Evolutionary conservation across 306 rosid genomes (phyloP), one percentile per base, ranked within the genome.

Genomic region (Albizia julibrissin): DNA sequence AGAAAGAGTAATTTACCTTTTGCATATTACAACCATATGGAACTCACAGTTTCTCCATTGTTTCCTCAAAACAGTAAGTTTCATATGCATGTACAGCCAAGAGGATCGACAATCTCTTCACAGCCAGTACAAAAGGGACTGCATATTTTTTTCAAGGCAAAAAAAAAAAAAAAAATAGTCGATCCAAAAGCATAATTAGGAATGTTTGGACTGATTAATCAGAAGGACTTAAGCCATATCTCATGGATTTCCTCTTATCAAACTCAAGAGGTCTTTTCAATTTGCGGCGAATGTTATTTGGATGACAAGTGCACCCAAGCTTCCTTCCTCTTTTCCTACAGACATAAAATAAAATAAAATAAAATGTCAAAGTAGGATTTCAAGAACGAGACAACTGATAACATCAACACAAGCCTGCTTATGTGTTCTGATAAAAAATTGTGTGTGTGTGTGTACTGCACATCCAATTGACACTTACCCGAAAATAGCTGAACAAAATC

Each of bases 401-500:
- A 69, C 54, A 61, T 76, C 27, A n/a, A 75, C 34, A 75, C 78
- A 18, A 8, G 69, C 15, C 7, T 64, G 18, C 9, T 6, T 29
- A 39, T 14, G 69, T 29, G 40, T 54, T 54, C 61, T 54, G 61
- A 54, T 54, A 21, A 54, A n/a, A 21, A 21, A 54, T 7, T 54
- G 24, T 54, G 26, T 54, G 10, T 26, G 6, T 61, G 0, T 14
- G 6, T 14, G 19, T 14, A 59, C 54, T 42, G 27, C 37, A 58
- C 14, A 62, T 76, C 15, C 40, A 24, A 6, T n/a, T 62, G 62
- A 77, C 26, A 76, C 85, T 54, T 44, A 82, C 90, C 88, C 73
- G 79, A 75, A 76, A 46, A 79, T 61, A 69, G 52, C 75, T 11
- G 76, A 72, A 76, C 6, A 72, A 71, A 85, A 72, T 76, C 67